Evolutionary conservation across 139 green algal genomes (phyloP).

Genomic region (Chlamydomonas applanata): DNA sequence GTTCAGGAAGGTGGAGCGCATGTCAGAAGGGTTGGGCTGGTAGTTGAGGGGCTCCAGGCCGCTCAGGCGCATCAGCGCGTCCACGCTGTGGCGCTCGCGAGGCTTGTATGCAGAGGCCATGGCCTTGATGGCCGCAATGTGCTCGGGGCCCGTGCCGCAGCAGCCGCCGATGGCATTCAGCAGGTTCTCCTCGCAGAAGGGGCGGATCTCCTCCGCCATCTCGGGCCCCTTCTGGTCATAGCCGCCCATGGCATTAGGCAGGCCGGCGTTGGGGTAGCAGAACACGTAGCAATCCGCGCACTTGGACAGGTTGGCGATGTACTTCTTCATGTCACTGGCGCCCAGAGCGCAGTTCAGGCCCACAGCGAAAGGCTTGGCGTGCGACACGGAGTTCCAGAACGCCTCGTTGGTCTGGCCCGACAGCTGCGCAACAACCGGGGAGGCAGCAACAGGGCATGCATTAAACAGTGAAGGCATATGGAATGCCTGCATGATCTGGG

Average conservation of each 20-base stretch:
- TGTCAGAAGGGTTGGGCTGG: constrained; percentile 66
- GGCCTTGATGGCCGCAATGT: constrained; percentile 82
- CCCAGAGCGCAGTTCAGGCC: constrained; percentile 98
- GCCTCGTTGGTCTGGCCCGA: constrained; percentile 98
- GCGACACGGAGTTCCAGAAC: constrained; percentile 93
- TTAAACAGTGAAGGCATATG: too few relatives aligned
- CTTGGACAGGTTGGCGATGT: constrained; percentile 87
- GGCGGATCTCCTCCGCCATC: constrained; percentile 88
- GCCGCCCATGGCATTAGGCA: constrained; percentile 96
- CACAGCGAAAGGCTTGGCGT: constrained; percentile 90
- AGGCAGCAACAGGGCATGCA: background rate
- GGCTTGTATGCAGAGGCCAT: constrained; percentile 69
- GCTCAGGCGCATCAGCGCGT: constrained; percentile 82
- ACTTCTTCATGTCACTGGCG: constrained; percentile 91
- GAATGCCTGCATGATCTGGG: too few relatives aligned
- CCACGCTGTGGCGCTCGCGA: constrained; percentile 56
- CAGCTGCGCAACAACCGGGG: constrained; percentile 39
- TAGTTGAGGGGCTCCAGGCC: constrained; percentile 97
- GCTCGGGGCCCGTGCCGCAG: constrained; percentile 88
- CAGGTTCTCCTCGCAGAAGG: constrained; percentile 79
- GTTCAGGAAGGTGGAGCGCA: constrained; percentile 90
- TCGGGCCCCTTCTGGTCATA: constrained; percentile 91
- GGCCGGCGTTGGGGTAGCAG: constrained; percentile 95
- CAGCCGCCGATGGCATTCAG: constrained; percentile 96
- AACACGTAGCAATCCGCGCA: constrained; percentile 94